Conservation (phyloP, 2,329 filamentous ascomycete species). For the Capronia americana region DNA sequence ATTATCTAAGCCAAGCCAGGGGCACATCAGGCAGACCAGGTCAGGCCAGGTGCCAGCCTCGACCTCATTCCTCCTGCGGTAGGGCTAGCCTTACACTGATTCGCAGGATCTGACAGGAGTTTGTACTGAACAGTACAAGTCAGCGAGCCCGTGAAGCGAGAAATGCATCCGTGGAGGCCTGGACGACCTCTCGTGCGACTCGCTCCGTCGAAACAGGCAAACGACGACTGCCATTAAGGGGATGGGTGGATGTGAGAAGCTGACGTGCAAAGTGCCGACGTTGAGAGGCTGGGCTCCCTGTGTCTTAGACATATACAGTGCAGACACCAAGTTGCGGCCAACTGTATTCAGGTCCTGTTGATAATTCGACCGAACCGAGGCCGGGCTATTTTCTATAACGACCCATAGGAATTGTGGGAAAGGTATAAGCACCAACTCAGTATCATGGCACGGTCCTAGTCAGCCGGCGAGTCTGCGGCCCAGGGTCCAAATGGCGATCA, state of each 20-base stretch:
- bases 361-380: neutral
- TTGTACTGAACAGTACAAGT: neutral
- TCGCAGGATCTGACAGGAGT: neutral
- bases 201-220: neutral
- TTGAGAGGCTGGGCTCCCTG: neutral
- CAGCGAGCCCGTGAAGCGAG: neutral
- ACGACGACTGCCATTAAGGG: neutral
- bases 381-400: neutral
- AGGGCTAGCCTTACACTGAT: neutral
- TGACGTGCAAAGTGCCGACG: neutral
- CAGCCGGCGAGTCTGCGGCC: neutral
- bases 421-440: neutral
- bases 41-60: neutral
- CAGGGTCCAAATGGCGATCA: neutral
- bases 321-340: neutral
- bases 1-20: slow-evolving; percentile 2
- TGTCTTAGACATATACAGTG: neutral
- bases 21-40: neutral
- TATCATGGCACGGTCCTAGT: neutral
- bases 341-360: neutral
- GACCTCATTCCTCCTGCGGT: neutral
- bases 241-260: neutral
- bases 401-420: neutral
- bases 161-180: neutral
- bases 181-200: neutral